These are phyloP conservation scores for Prunella vulgaris DNA, from an alignment of 257 asterid genomes.

Conservation along the genomic window DNA sequence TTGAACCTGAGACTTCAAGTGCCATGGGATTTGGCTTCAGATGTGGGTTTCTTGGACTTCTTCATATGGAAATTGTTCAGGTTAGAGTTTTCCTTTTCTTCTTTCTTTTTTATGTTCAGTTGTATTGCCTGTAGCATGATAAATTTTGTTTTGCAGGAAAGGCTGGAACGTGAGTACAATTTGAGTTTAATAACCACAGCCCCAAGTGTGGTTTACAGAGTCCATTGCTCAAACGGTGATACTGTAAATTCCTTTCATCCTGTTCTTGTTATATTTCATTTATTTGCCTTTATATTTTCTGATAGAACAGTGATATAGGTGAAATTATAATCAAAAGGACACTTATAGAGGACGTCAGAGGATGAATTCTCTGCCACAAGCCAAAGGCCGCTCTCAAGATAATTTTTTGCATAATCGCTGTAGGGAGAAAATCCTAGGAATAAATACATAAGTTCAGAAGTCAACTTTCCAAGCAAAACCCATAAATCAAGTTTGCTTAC, in stretches of 20 bases:
- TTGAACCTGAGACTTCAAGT: slow-evolving; percentile 94
- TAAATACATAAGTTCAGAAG: too few relatives aligned
- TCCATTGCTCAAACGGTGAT: slow-evolving; percentile 69
- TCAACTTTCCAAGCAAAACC: too few relatives aligned
- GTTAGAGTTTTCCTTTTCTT: slow-evolving; percentile 33
- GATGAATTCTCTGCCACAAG: too few relatives aligned
- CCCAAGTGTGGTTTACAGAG: slow-evolving; percentile 93
- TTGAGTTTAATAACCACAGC: slow-evolving; percentile 92
- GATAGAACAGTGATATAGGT: too few relatives aligned
- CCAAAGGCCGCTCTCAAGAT: too few relatives aligned
- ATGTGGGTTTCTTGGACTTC: slow-evolving; percentile 98
- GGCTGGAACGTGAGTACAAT: slow-evolving; percentile 96
- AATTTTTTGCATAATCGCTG: too few relatives aligned
- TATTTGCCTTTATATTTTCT: slow-evolving; percentile 11
- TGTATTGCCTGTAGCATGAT: slow-evolving; percentile 20
- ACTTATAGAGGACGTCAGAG: too few relatives aligned
- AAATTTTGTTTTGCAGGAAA: slow-evolving; percentile 62
- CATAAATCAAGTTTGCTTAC: too few relatives aligned
- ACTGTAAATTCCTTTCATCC: slow-evolving; percentile 66
- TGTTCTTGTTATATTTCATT: slow-evolving; percentile 17
- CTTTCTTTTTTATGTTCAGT: slow-evolving; percentile 14
- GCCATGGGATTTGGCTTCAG: slow-evolving; percentile 99
- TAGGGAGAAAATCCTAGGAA: too few relatives aligned
- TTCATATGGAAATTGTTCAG: slow-evolving; percentile 99
- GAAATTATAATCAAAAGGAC: too few relatives aligned